These are phyloP conservation scores for Jackrogersella multiformis DNA, from an alignment of 495 filamentous ascomycete species.

Conservation along the genomic window DNA sequence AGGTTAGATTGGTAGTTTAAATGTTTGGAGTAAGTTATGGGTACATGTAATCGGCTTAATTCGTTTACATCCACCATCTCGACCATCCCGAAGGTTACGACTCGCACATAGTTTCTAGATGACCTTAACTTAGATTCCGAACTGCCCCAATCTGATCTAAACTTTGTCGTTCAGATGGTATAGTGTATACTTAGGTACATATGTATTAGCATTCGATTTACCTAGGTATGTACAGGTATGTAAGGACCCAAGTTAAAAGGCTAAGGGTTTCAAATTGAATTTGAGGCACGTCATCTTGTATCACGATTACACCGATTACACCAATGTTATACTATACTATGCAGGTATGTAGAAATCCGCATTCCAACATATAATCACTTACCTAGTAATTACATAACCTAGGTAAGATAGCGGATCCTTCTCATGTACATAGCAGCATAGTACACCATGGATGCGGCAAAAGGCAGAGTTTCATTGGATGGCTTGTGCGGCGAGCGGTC, in stretches of 20 bases:
- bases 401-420: conserved; percentile 22
- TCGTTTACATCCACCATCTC: conserved; percentile 9
- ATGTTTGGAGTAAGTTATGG: not conserved
- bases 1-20: conserved; percentile 5
- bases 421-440: too few species aligned
- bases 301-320: conserved; percentile 23
- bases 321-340: conserved; percentile 2
- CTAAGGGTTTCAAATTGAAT: conserved; percentile 16
- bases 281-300: conserved; percentile 36
- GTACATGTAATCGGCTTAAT: conserved; percentile 7
- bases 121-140: conserved; percentile 8
- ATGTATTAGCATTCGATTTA: not conserved
- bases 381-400: conserved; percentile 10
- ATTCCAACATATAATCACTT: conserved; percentile 11
- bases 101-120: conserved; percentile 4
- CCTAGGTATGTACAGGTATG: not conserved
- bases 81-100: not conserved
- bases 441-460: conserved; percentile 18
- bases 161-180: too few species aligned
- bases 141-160: too few species aligned
- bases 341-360: too few species aligned
- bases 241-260: conserved; percentile 1
- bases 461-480: conserved; percentile 24
- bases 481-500: conserved; percentile 28
- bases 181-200: not conserved